Conservation (phyloP, 2,329 filamentous ascomycete genomes). For the Fusarium tupiense region DNA sequence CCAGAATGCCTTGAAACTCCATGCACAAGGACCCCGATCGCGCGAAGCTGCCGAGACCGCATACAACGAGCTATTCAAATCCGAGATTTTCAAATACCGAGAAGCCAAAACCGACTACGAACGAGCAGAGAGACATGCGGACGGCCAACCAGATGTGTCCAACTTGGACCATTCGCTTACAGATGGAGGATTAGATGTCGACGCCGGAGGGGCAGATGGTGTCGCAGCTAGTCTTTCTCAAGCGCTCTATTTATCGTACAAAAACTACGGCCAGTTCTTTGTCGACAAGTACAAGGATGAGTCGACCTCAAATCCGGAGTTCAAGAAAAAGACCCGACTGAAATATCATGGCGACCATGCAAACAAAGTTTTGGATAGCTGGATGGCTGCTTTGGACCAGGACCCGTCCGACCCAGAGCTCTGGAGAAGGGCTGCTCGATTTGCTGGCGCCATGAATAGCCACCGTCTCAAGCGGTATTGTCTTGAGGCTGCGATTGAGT, state of each 20-base stretch:
- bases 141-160: constrained; percentile 54
- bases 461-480: constrained; percentile 68
- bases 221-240: constrained; percentile 85
- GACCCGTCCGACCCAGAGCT: constrained; percentile 75
- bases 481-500: constrained; percentile 72
- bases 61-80: constrained; percentile 86
- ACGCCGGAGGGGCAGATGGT: constrained; percentile 73
- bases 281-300: constrained; percentile 68
- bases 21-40: constrained; percentile 82
- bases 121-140: constrained; percentile 68
- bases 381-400: constrained; percentile 67
- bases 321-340: constrained; percentile 45
- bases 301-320: constrained; percentile 61
- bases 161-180: constrained; percentile 58
- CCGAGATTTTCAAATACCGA: constrained; percentile 92
- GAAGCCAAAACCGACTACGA: constrained; percentile 88
- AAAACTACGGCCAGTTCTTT: constrained; percentile 92
- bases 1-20: constrained; percentile 88
- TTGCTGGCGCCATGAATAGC: constrained; percentile 68
- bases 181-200: constrained; percentile 60
- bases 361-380: constrained; percentile 63
- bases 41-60: constrained; percentile 82
- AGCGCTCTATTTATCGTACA: constrained; percentile 91
- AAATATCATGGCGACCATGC: constrained; percentile 48
- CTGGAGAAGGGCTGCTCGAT: constrained; percentile 68